Percentiles rank a stretch among this genome's conserved stretches.
Evolutionary conservation across 495 filamentous ascomycete species (phyloP).

Genomic region (Tuber calosporum): DNA sequence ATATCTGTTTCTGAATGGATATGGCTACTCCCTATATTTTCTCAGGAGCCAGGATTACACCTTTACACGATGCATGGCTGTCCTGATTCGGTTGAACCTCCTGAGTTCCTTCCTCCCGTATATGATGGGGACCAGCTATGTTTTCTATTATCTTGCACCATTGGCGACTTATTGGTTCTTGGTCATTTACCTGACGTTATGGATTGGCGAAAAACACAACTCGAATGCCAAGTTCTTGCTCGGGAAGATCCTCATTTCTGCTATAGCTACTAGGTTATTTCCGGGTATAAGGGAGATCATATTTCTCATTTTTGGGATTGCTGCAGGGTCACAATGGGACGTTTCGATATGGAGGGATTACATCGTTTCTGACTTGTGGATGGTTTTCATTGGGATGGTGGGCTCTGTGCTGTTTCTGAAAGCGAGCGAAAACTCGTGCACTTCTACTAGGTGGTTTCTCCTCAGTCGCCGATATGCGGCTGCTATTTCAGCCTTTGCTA

Average conservation of each 20-base stretch:
- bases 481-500: constrained; percentile 28
- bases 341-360: constrained; percentile 47
- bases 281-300: constrained; percentile 47
- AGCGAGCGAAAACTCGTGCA: constrained; percentile 25
- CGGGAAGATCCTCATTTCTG: constrained; percentile 49
- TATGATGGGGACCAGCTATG: constrained; percentile 53
- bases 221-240: constrained; percentile 45
- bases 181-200: constrained; percentile 50
- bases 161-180: constrained; percentile 58
- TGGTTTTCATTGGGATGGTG: constrained; percentile 52
- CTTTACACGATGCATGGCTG: constrained; percentile 46
- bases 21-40: constrained; percentile 54
- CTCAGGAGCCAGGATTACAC: constrained; percentile 52
- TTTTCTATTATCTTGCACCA: constrained; percentile 56
- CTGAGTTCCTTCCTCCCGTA: constrained; percentile 51
- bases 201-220: constrained; percentile 45
- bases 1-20: constrained; percentile 58
- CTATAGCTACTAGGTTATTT: constrained; percentile 45
- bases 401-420: constrained; percentile 44
- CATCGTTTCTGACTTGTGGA: constrained; percentile 48
- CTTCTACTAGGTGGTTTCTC: constrained; percentile 10
- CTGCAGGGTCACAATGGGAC: constrained; percentile 47
- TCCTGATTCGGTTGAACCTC: constrained; percentile 54
- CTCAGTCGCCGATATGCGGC: constrained; percentile 22
- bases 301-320: constrained; percentile 41